Conservation (phyloP, 352 stramenopile species). For the Pythium biforme region DNA sequence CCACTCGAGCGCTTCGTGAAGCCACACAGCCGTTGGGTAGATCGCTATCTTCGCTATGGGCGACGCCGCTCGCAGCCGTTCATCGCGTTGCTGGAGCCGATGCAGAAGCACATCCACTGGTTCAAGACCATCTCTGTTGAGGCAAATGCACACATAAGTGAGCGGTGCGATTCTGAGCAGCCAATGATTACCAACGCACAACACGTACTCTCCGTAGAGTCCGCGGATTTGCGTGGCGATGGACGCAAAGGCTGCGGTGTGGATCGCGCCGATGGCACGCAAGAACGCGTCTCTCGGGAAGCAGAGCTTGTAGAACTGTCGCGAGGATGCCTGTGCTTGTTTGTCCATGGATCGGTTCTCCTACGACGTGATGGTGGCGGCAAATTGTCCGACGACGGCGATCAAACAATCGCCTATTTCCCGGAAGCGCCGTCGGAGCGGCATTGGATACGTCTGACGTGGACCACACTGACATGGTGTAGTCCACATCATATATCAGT, state of each 20-base stretch:
- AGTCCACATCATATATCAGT: background rate
- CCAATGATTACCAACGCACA: too few relatives aligned
- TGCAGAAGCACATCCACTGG: constrained; percentile 53
- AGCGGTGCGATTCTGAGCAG: too few relatives aligned
- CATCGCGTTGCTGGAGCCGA: constrained; percentile 29
- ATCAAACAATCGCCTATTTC: background rate
- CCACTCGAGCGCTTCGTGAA: constrained; percentile 45
- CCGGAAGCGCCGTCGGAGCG: background rate
- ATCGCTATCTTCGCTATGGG: constrained; percentile 22
- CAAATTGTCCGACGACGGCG: constrained; percentile 14
- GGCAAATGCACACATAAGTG: constrained; percentile 10
- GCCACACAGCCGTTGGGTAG: constrained; percentile 59
- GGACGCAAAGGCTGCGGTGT: constrained; percentile 69
- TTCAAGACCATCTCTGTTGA: constrained; percentile 48
- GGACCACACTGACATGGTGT: constrained; percentile 8
- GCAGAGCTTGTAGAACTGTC: constrained; percentile 13
- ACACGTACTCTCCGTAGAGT: constrained; percentile 67
- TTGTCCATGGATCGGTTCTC: background rate
- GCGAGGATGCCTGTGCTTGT: background rate
- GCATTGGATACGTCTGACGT: background rate
- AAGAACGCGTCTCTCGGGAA: constrained; percentile 47
- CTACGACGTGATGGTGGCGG: too few relatives aligned
- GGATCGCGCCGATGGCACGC: constrained; percentile 44
- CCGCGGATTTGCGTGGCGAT: constrained; percentile 81
- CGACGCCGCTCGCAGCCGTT: constrained; percentile 14